These are phyloP conservation scores for Elaeagnus macrophylla DNA, from an alignment of 306 rosid genomes.

Conservation along the genomic window DNA sequence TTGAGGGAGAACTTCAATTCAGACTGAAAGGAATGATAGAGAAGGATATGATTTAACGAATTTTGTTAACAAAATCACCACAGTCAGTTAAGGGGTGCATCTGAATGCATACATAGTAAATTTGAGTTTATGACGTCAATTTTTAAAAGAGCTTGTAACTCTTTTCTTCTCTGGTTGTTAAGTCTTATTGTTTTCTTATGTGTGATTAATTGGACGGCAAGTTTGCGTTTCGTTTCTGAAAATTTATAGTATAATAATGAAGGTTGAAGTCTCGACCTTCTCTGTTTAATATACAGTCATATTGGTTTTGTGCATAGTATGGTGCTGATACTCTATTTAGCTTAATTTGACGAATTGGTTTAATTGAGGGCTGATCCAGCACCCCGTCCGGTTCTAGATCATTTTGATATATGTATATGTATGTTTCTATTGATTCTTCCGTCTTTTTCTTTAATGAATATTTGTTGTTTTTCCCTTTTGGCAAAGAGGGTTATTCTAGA, in stretches of 20 bases:
- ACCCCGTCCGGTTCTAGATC: too few relatives aligned
- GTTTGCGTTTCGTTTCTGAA: background rate
- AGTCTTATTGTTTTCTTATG: background rate
- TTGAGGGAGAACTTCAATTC: background rate
- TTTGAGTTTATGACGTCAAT: background rate
- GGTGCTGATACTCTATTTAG: background rate
- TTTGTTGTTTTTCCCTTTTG: too few relatives aligned
- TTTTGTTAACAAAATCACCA: background rate
- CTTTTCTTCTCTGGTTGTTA: background rate
- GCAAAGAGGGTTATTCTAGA: too few relatives aligned
- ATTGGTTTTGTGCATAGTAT: conserved; percentile 1
- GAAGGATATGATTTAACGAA: background rate
- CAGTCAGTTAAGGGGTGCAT: background rate
- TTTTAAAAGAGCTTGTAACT: background rate
- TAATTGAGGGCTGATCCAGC: background rate
- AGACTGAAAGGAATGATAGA: background rate
- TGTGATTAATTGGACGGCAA: background rate
- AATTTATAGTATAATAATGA: background rate
- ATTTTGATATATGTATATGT: background rate
- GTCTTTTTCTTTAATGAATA: background rate
- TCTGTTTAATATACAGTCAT: background rate
- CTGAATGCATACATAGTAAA: background rate
- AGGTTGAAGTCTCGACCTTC: background rate
- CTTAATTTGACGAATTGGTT: background rate
- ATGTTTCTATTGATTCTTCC: background rate